Conservation (phyloP, 202 grass and related monocot genomes). For the Tripidium arundinaceum region DNA sequence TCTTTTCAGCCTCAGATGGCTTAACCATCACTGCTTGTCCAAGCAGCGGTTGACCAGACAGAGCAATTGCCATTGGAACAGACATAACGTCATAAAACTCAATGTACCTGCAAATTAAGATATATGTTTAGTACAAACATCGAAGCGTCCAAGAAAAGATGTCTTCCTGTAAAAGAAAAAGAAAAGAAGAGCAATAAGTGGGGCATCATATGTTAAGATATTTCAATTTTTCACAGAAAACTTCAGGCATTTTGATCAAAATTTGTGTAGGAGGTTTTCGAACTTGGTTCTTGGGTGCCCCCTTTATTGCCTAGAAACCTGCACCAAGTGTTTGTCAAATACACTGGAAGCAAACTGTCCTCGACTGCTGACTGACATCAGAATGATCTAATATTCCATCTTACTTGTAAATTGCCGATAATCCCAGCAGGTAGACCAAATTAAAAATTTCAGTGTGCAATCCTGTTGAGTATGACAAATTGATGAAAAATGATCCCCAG, state of each 20-base stretch:
- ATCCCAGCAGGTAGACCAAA: slow-evolving; percentile 63
- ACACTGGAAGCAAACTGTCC: slow-evolving; percentile 50
- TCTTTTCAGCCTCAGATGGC: slow-evolving; percentile 98
- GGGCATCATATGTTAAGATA: slow-evolving; percentile 28
- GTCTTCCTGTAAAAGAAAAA: slow-evolving; percentile 11
- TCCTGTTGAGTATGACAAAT: slow-evolving; percentile 60
- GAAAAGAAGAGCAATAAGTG: not conserved
- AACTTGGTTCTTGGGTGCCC: slow-evolving; percentile 52
- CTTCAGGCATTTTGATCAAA: slow-evolving; percentile 41
- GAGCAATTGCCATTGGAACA: slow-evolving; percentile 97
- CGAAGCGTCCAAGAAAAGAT: slow-evolving; percentile 3
- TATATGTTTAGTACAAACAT: slow-evolving; percentile 31
- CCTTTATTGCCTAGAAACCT: slow-evolving; percentile 53
- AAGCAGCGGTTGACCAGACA: slow-evolving; percentile 74
- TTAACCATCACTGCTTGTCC: slow-evolving; percentile 97
- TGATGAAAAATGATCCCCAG: slow-evolving; percentile 55
- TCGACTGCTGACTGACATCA: slow-evolving; percentile 54
- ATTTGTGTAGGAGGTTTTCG: slow-evolving; percentile 34
- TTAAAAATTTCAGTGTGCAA: slow-evolving; percentile 58
- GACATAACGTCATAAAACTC: slow-evolving; percentile 99
- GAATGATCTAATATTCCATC: slow-evolving; percentile 67
- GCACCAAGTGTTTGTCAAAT: slow-evolving; percentile 57
- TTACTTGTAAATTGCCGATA: slow-evolving; percentile 68
- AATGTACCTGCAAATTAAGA: slow-evolving; percentile 74
- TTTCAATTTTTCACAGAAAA: slow-evolving; percentile 32